phyloP scores from a whole-genome alignment of 306 rosid species.

The Fagus crenata region DNA sequence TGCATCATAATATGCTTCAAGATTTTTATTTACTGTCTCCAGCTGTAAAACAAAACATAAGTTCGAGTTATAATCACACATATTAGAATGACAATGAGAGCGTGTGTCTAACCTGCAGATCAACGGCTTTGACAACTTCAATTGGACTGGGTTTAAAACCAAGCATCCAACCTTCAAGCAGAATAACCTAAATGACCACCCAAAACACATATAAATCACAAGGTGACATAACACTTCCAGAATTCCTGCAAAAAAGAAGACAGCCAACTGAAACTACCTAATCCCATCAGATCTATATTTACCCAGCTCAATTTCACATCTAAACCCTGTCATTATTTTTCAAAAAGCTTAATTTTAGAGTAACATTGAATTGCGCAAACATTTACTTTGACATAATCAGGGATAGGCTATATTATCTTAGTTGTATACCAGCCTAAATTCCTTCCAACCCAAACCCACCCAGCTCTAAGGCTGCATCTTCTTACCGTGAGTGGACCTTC shows the following conservation, averaged over 20 bases:
- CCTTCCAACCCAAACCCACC: not conserved
- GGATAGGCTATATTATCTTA: not conserved
- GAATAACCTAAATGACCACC: conserved; percentile 59
- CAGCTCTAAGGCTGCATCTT: conserved; percentile 13
- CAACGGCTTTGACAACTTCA: conserved; percentile 63
- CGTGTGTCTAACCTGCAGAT: conserved; percentile 72
- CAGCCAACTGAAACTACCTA: not conserved
- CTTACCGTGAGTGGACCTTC: conserved; percentile 86
- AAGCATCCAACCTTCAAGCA: conserved; percentile 99
- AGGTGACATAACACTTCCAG: not conserved
- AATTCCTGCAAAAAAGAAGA: conserved; percentile 6
- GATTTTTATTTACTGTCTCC: conserved; percentile 70
- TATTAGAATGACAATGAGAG: not conserved
- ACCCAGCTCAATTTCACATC: conserved; percentile 5
- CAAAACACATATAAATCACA: conserved; percentile 9
- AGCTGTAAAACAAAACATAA: conserved; percentile 46
- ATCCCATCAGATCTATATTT: not conserved
- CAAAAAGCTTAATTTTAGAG: not conserved
- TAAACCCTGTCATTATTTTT: not conserved
- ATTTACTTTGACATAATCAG: conserved; percentile 10
- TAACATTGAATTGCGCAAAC: not conserved
- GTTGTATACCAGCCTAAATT: conserved; percentile 1
- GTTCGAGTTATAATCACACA: conserved; percentile 18
- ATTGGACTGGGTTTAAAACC: conserved; percentile 81
- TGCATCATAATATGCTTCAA: conserved; percentile 78